Conservation (phyloP, 768 basidiomycete species). For the Leccinellum luteum region DNA sequence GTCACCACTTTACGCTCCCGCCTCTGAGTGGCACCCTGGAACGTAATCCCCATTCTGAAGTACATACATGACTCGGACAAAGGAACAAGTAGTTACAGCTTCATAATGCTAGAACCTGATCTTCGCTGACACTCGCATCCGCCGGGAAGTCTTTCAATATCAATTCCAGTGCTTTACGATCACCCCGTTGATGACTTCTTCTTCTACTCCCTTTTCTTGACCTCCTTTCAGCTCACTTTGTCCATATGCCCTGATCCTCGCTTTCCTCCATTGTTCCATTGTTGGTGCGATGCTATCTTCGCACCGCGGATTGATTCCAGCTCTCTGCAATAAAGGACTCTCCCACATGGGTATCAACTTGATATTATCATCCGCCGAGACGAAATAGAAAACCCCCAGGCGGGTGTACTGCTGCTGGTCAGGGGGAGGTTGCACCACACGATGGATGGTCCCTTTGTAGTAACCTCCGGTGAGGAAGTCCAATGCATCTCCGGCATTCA, state of each 20-base stretch:
- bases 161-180: constrained; percentile 58
- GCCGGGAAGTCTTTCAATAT: too few relatives aligned
- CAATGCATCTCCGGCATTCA: constrained; percentile 59
- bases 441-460: constrained; percentile 59
- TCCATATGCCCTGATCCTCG: constrained; percentile 51
- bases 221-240: constrained; percentile 41
- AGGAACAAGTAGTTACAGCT: too few relatives aligned
- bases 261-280: constrained; percentile 52
- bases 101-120: too few relatives aligned
- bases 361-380: constrained; percentile 48
- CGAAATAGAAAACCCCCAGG: constrained; percentile 60
- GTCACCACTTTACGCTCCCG: too few relatives aligned
- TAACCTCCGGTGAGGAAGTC: constrained; percentile 61
- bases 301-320: constrained; percentile 38
- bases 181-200: constrained; percentile 53
- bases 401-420: constrained; percentile 51
- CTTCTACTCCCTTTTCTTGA: constrained; percentile 46
- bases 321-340: constrained; percentile 48
- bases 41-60: too few relatives aligned
- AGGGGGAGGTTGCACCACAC: constrained; percentile 55
- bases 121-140: not conserved
- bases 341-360: constrained; percentile 43
- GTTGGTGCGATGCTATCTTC: constrained; percentile 45
- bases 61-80: not conserved
- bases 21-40: not conserved